Base-by-base conservation (phyloP, 345 rosid genomes). In the Adansonia digitata region DNA sequence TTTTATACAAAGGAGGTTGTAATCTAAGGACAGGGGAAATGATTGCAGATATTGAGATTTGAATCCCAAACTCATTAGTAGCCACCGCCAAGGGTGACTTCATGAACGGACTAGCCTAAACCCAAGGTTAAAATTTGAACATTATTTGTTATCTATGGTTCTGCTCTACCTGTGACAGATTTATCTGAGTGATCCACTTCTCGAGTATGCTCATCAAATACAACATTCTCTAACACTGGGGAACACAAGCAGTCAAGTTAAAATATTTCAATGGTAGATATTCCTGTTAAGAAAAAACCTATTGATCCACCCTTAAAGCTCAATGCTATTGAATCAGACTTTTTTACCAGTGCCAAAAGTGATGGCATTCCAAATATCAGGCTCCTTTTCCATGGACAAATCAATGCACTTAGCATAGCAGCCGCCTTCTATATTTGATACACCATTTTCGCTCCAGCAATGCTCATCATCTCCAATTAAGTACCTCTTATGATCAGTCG, bases 371-470 rank as follows among this genome's bases (percentile, higher is more conserved):
- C 90, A 94, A 69, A 92, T 94, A 82, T 94, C 98, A 72, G 97
- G 97, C 79, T 94, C 98, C 82, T 90, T 94, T 72, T 92, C 97
- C 79, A 86, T 76, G 0, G 97, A 86, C 74, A 94, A 95, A 80
- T 92, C 98, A 77, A 94, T 86, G 86, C 98, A 94, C 82, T 94
- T 94, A 17, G 98, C 98, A 78, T 94, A 94, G 84, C 98, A 92
- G 18, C 98, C 98, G 27, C 98, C 98, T 85, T 94, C 98, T 34
- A 94, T 94, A 75, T 94, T 94, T 20, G 98, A 94, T 59, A 94
- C 97, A 62, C 98, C 98, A 53, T 84, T 90, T 70, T 89, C 97
- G 31, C 90, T 81, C 98, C 98, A 94, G 63, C 98, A 94, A 73
- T 94, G 98, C 74, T 94, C 98, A 57, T 94, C 98, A 27, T 94